Base-by-base conservation (phyloP, 495 filamentous ascomycete species). In the Penicillium subrubescens region DNA sequence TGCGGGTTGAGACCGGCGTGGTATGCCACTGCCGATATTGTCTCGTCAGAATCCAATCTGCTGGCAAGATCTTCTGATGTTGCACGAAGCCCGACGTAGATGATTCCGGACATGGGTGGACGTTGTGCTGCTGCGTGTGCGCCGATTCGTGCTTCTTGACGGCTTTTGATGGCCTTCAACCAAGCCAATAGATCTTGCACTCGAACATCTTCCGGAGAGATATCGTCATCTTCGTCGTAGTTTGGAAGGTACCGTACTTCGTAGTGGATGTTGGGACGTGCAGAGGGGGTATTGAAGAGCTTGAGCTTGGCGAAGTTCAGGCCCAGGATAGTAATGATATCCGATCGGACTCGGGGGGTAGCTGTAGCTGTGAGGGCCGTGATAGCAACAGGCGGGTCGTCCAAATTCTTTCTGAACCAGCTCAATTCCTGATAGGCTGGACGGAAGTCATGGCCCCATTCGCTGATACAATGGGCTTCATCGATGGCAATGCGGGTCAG, bases 381-480 rank as follows among this genome's bases (percentile, higher is more conserved):
- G 34, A 97, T 89, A 25, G 94, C 93, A 0, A 97, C 91, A 31
- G 89, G 81, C 0, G 93, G 93, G 62, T 92, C 90, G n/a, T 83
- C 86, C 19, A 88, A 81, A 23, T 87, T 87, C 31, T 84, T 81
- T 63, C 90, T 92, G 80, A 98, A 96, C 87, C 91, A 97, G 8
- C 87, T 88, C n/a, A 98, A 84, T 27, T 89, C 84, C 67, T 92
- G 92, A 77, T 97, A 97, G 35, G 92, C 89, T 19, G 90, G 90
- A n/a, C 94, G 90, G 70, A 98, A 98, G 74, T 98, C 94, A 73
- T 98, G 94, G 19, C 94, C 94, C 94, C 94, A 98, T 88, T 98
- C 94, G 11, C 90, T 94, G 66, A 98, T 97, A 73, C 94, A 97
- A 73, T 98, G 94, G 15, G 94, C 94, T 78, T 98, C 94, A 76